These are phyloP conservation scores for Phytophthora fragariae DNA, from an alignment of 352 stramenopile species.

Conservation along the genomic window DNA sequence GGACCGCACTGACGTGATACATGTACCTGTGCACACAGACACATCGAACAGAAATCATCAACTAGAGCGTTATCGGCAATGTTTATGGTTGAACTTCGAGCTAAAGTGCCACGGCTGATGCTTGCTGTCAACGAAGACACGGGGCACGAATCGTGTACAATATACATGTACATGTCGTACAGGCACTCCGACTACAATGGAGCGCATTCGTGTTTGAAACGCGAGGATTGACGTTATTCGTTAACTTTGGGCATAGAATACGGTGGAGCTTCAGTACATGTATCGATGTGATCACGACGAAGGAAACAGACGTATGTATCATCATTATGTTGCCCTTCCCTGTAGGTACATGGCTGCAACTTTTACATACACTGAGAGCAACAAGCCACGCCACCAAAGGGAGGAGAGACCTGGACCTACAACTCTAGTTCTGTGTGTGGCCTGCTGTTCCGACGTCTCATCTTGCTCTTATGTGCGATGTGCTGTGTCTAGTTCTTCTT, in stretches of 20 bases:
- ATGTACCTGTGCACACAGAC: no score
- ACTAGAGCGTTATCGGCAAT: not conserved
- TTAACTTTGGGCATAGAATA: no score
- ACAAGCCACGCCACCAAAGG: not conserved
- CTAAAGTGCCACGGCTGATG: no score
- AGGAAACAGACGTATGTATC: not conserved
- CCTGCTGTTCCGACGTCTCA: not conserved
- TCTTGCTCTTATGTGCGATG: not conserved
- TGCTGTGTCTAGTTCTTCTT: constrained; percentile 64
- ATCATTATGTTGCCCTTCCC: constrained; percentile 10
- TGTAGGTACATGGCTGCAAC: constrained; percentile 1
- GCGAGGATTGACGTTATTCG: no score
- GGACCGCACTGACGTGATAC: no score
- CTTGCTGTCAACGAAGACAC: no score
- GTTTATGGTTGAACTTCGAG: no score
- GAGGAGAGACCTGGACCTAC: not conserved
- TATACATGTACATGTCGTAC: no score
- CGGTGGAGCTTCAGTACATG: not conserved
- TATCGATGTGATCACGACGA: not conserved
- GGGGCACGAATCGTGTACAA: no score
- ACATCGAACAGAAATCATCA: constrained; percentile 22
- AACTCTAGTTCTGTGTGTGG: not conserved
- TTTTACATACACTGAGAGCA: constrained; percentile 1
- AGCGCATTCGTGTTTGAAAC: no score
- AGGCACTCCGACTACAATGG: no score